These are phyloP conservation scores for Botrytis sinoallii DNA, from an alignment of 2,329 filamentous ascomycete genomes.

Conservation along the genomic window DNA sequence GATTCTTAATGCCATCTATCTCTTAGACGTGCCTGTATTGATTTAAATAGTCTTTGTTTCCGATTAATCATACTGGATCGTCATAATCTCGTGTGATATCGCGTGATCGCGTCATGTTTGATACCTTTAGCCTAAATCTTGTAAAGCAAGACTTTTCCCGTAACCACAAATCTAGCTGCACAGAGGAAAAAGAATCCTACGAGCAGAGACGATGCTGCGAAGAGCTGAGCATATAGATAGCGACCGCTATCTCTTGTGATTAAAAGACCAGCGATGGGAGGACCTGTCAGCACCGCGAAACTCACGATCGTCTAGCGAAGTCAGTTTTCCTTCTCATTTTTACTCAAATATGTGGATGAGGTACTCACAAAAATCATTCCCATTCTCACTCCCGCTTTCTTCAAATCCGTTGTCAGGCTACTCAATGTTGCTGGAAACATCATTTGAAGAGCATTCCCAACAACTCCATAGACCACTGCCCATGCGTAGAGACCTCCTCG, in stretches of 20 bases:
- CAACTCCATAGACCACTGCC: not conserved
- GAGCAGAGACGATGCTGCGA: not conserved
- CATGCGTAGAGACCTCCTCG: not conserved
- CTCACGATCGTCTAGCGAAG: not conserved
- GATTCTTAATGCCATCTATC: not conserved
- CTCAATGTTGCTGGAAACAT: not conserved
- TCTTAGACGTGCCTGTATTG: not conserved
- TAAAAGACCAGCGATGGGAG: not conserved
- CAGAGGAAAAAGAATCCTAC: not conserved
- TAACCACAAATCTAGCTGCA: not conserved
- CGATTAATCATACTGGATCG: not conserved
- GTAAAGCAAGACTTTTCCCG: not conserved
- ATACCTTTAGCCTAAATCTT: not conserved
- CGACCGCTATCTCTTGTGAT: not conserved
- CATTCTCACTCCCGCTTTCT: not conserved
- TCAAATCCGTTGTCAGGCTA: not conserved
- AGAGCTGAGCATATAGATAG: not conserved
- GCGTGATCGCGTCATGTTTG: not conserved
- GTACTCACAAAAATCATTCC: not conserved
- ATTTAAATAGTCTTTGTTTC: not conserved
- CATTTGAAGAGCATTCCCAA: not conserved
- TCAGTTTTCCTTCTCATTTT: not conserved
- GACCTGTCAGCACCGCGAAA: not conserved
- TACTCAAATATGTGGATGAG: not conserved
- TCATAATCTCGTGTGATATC: not conserved